These are phyloP conservation scores for Westerdykella aurantiaca DNA, from an alignment of 2,329 filamentous ascomycete species.

Conservation along the genomic window DNA sequence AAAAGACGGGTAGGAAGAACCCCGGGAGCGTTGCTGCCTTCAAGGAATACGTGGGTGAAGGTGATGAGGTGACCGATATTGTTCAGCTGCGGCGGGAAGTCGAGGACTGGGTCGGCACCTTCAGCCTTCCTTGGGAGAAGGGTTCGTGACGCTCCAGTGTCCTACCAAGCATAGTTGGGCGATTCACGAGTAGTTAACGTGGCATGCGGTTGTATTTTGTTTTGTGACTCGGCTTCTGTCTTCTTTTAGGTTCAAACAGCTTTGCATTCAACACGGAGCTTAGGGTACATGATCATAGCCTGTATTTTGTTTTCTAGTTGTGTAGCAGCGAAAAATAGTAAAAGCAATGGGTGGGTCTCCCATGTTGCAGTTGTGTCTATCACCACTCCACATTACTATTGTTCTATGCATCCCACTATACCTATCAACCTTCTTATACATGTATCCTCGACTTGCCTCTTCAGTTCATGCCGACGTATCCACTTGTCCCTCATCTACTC, in stretches of 20 bases:
- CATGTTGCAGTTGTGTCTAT: no score
- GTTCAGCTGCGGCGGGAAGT: constrained; percentile 38
- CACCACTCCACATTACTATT: no score
- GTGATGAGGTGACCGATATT: constrained; percentile 39
- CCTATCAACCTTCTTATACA: no score
- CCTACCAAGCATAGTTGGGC: not conserved
- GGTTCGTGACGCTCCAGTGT: constrained; percentile 8
- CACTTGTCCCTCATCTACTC: no score
- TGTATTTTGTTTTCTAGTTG: no score
- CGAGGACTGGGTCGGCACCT: constrained; percentile 40
- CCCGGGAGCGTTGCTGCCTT: constrained; percentile 37
- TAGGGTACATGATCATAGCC: no score
- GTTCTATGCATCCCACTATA: no score
- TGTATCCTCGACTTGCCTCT: no score
- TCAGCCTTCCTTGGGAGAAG: constrained; percentile 38
- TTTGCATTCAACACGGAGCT: constrained; percentile 1
- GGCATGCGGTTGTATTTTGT: not conserved
- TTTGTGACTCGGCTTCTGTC: not conserved
- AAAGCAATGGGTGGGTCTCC: no score
- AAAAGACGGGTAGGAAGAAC: constrained; percentile 35
- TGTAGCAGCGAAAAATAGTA: no score
- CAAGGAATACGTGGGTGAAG: constrained; percentile 39
- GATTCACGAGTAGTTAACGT: not conserved
- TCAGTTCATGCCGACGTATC: no score
- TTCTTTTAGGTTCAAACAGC: not conserved